Conservation (phyloP, 2,329 filamentous ascomycete genomes). For the Pseudopyricularia cyperi region DNA sequence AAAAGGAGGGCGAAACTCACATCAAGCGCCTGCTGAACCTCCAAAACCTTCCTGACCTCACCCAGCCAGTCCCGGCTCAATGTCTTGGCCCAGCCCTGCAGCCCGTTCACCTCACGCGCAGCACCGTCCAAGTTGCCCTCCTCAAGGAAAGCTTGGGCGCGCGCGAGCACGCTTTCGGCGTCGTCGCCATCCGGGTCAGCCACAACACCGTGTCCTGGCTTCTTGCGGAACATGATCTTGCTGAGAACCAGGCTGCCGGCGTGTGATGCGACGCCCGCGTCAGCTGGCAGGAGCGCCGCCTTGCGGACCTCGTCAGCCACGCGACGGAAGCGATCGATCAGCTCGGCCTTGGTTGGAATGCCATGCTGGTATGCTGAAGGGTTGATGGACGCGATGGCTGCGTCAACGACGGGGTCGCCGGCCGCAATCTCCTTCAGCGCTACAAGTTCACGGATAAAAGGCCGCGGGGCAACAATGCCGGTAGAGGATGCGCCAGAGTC, state of each 20-base stretch:
- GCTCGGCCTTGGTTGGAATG: slow-evolving; percentile 67
- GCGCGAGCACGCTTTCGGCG: slow-evolving; percentile 83
- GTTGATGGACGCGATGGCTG: slow-evolving; percentile 93
- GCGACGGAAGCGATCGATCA: slow-evolving; percentile 91
- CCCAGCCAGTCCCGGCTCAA: slow-evolving; percentile 86
- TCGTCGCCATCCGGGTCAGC: slow-evolving; percentile 73
- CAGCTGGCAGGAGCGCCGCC: slow-evolving; percentile 79
- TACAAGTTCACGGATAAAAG: slow-evolving; percentile 85
- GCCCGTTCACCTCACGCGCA: slow-evolving; percentile 85
- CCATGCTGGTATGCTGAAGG: slow-evolving; percentile 87
- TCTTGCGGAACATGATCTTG: slow-evolving; percentile 94
- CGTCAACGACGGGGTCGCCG: slow-evolving; percentile 75
- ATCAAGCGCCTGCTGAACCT: slow-evolving; percentile 92
- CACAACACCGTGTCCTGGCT: slow-evolving; percentile 15
- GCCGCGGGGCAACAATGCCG: slow-evolving; percentile 48
- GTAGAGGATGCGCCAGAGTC: slow-evolving; percentile 23
- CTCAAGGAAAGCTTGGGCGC: slow-evolving; percentile 82
- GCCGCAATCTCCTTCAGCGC: slow-evolving; percentile 85
- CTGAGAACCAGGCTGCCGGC: slow-evolving; percentile 81
- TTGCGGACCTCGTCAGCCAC: slow-evolving; percentile 90
- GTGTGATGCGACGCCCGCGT: slow-evolving; percentile 89
- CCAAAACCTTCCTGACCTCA: slow-evolving; percentile 82
- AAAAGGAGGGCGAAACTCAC: slow-evolving; percentile 39
- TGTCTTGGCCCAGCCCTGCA: slow-evolving; percentile 91
- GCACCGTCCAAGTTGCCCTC: slow-evolving; percentile 87